Evolutionary conservation across 805 yeast genomes (phyloP).

Genomic region (Torulaspora delbrueckii): DNA sequence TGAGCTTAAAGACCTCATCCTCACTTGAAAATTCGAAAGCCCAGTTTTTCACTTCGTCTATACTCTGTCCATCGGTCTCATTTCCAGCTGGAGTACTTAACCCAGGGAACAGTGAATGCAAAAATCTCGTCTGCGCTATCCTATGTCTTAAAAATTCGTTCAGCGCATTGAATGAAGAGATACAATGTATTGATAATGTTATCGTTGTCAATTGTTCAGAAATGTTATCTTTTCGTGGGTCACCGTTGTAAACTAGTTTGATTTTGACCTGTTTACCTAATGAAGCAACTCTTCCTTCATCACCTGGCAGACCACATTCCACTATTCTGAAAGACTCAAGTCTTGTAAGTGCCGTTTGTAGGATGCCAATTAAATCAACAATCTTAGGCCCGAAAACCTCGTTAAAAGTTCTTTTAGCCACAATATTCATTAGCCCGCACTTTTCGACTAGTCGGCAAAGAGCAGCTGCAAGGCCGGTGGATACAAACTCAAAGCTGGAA

Average conservation of each 20-base stretch:
- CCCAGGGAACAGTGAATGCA: conserved; percentile 23
- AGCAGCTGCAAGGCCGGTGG: conserved; percentile 57
- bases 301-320: conserved; percentile 37
- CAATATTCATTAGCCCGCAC: conserved; percentile 30
- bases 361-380: conserved; percentile 46
- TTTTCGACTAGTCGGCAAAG: conserved; percentile 21
- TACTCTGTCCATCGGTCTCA: conserved; percentile 10
- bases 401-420: conserved; percentile 44
- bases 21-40: conserved; percentile 54
- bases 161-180: conserved; percentile 45
- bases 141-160: conserved; percentile 42
- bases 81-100: conserved; percentile 5
- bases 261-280: conserved; percentile 70
- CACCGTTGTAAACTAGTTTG: conserved; percentile 43
- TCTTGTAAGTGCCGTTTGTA: conserved; percentile 71
- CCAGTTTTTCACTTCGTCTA: conserved; percentile 27
- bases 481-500: conserved; percentile 71
- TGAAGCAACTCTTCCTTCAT: conserved; percentile 47
- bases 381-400: conserved; percentile 36
- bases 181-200: conserved; percentile 45
- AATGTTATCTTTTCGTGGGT: conserved; percentile 23
- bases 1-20: conserved; percentile 55
- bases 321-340: conserved; percentile 66
- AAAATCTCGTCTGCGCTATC: conserved; percentile 27
- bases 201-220: conserved; percentile 28